A percentile compares a stretch with the other conserved stretches of the same genome.
Evolutionary conservation across 2,329 filamentous ascomycete genomes (phyloP).

Genomic region (Coniochaeta ligniaria): DNA sequence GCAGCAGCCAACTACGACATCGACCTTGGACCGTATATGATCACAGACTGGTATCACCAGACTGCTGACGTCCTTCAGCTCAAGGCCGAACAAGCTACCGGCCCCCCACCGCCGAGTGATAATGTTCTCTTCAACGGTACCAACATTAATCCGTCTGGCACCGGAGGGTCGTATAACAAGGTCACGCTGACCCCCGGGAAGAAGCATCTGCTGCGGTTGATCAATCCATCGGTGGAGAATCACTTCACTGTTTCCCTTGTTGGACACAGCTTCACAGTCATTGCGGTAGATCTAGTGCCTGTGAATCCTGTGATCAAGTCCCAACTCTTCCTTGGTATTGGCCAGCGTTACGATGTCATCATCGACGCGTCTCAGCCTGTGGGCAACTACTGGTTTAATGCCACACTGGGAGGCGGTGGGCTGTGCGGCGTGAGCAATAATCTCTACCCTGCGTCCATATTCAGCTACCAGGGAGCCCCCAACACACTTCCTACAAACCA

Average conservation of each 20-base stretch:
- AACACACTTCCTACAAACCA: conserved; percentile 16
- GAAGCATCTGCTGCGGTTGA: conserved; percentile 37
- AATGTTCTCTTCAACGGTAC: conserved; percentile 36
- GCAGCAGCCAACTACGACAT: conserved; percentile 42
- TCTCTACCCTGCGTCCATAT: conserved; percentile 26
- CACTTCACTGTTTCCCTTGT: conserved; percentile 40
- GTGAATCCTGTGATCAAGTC: conserved; percentile 40
- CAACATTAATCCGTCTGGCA: conserved; percentile 19
- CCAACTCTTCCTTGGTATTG: conserved; percentile 43
- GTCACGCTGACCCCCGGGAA: conserved; percentile 29
- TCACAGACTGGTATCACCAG: conserved; percentile 42
- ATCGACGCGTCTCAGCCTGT: conserved; percentile 29
- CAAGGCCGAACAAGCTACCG: conserved; percentile 12
- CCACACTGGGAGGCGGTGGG: conserved; percentile 17
- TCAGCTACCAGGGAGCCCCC: conserved; percentile 27
- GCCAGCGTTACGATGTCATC: conserved; percentile 38
- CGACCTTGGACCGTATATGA: conserved; percentile 40
- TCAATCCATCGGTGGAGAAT: conserved; percentile 43
- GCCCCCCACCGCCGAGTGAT: conserved; percentile 20
- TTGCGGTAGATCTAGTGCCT: conserved; percentile 43
- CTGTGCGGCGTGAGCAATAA: conserved; percentile 24
- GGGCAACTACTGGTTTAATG: conserved; percentile 33
- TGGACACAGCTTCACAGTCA: conserved; percentile 39
- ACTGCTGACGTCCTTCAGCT: conserved; percentile 19
- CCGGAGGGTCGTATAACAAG: conserved; percentile 19